These are phyloP conservation scores for Rhodotorula sp. DNA, from an alignment of 1,284 basidiomycete genomes.

Conservation along the genomic window DNA sequence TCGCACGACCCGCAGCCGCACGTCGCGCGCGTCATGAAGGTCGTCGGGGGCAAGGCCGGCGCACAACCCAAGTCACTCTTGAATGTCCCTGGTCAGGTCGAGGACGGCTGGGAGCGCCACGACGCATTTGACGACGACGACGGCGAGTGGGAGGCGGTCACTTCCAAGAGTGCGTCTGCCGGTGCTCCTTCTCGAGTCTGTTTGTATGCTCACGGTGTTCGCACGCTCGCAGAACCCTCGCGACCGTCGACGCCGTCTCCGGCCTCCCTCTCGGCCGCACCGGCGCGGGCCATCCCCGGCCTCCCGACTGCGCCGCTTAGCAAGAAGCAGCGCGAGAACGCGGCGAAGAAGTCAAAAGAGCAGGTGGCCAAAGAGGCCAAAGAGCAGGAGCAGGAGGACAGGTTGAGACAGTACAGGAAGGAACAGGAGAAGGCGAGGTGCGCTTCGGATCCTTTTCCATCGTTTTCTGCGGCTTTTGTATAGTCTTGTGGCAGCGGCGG, in stretches of 20 bases:
- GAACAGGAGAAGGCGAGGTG: constrained; percentile 28
- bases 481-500: no score
- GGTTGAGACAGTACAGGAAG: constrained; percentile 25
- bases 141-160: constrained; percentile 20
- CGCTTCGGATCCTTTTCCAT: not conserved
- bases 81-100: constrained; percentile 1
- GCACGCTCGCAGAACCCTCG: constrained; percentile 20
- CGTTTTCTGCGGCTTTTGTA: not conserved
- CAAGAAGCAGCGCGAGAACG: constrained; percentile 37
- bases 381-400: constrained; percentile 24
- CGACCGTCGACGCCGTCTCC: constrained; percentile 18
- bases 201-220: not conserved
- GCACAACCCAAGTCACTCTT: constrained; percentile 11
- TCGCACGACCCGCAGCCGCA: constrained; percentile 9
- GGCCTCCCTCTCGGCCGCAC: not conserved
- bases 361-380: constrained; percentile 15
- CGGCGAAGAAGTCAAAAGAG: constrained; percentile 23
- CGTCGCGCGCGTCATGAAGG: constrained; percentile 29
- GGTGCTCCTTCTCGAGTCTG: not conserved
- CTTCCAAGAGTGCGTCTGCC: constrained; percentile 25
- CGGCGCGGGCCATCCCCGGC: constrained; percentile 19
- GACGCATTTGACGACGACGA: constrained; percentile 28
- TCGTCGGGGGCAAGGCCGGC: constrained; percentile 33
- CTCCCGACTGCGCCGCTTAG: constrained; percentile 16
- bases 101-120: constrained; percentile 16